phyloP scores from a whole-genome alignment of 2,329 filamentous ascomycete species.

The Beauveria caledonica region DNA sequence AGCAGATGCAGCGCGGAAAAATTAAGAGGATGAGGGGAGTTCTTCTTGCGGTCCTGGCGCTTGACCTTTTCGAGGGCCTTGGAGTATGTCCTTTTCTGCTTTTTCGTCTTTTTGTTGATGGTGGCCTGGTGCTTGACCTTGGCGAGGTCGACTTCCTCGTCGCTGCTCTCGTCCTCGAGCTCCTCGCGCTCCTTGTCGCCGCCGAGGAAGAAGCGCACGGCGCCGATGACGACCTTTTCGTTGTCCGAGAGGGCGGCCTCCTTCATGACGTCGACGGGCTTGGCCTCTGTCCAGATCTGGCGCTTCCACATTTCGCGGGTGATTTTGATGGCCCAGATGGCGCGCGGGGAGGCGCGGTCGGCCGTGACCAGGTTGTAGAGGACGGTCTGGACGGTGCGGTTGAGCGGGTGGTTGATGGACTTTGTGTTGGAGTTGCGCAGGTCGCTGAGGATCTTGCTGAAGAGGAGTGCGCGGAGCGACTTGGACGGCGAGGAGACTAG shows the following conservation, averaged over 20 bases:
- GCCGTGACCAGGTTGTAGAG: conserved; percentile 86
- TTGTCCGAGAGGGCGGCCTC: conserved; percentile 83
- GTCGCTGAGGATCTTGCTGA: conserved; percentile 83
- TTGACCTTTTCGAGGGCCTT: conserved; percentile 78
- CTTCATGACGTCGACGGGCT: conserved; percentile 97
- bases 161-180: conserved; percentile 78
- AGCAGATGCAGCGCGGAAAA: conserved; percentile 93
- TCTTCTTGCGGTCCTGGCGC: conserved; percentile 79
- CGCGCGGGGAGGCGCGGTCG: conserved; percentile 76
- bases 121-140: conserved; percentile 76
- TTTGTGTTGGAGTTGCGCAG: conserved; percentile 82
- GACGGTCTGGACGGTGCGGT: conserved; percentile 86
- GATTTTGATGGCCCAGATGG: conserved; percentile 92
- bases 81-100: conserved; percentile 70
- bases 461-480: conserved; percentile 73
- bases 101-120: conserved; percentile 96
- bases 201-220: conserved; percentile 89
- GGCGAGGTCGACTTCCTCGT: conserved; percentile 69
- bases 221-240: conserved; percentile 82
- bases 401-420: conserved; percentile 82
- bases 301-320: conserved; percentile 94
- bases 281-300: conserved; percentile 91
- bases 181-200: conserved; percentile 95
- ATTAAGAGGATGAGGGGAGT: conserved; percentile 78
- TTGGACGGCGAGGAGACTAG: conserved; percentile 90